Evolutionary conservation across 2,329 filamentous ascomycete species (phyloP), one percentile per base, ranked within the genome.

Genomic region (Colletotrichum sidae): DNA sequence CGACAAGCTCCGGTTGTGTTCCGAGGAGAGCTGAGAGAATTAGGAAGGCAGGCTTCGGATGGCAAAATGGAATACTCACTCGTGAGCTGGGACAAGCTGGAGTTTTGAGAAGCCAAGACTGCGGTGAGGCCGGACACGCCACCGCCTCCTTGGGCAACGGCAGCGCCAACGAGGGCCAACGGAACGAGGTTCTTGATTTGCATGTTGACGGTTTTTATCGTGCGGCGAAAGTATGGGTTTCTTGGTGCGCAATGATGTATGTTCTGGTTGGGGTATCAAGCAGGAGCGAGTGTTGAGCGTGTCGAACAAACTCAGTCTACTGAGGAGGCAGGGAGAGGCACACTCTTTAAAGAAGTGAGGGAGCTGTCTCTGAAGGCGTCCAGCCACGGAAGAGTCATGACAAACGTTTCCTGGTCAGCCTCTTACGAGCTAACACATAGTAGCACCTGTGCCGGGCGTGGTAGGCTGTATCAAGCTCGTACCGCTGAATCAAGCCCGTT

Each of bases 51-150:
- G 15, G 34, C 8, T 17, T 10, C 6, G 4, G 10, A 39, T 9
- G 34, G 38, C 34, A 8, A 11, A 17, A 15, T 8, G 34, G n/a
- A 41, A 39, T 11, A 3, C 58, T 47, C 69, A 75, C 73, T 46
- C 1, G 44, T 69, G 8, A 75, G 69, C 9, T 55, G 46, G 5
- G 72, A 75, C 42, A 75, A 68, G 34, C 70, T 75, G 12, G 69
- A 67, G 50, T 75, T 74, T 58, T 75, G 61, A 13, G 72, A 69
- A 1, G 42, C 63, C 7, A 75, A 57, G 34, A 70, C 72, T 34
- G 70, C 70, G 5, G 70, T 68, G 6, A 75, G 69, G 34, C 68
- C 70, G 33, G 56, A 55, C 12, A 53, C 55, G 12, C 46, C 60
- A 3, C 51, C 55, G 12, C 46, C 60, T 3, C 51, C 25, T 58